Evolutionary conservation across 768 basidiomycete genomes (phyloP), one percentile per base, ranked within the genome.

Genomic region (Tylopilus sp.): DNA sequence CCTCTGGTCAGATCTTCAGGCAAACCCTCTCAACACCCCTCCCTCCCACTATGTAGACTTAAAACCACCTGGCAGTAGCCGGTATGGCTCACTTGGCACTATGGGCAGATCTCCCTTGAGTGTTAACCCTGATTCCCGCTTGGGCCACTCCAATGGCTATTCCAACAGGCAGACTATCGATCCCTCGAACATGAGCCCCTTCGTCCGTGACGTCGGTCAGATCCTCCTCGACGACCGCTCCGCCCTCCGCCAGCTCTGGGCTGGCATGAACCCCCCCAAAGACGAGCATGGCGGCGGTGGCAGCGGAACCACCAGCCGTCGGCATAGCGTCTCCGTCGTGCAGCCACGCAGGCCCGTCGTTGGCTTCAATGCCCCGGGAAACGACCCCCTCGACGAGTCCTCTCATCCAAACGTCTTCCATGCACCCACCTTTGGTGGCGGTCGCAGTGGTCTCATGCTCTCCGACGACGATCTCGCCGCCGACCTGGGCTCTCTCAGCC

Each of bases 251-350:
- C 86, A 89, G 56, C 74, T 90, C 4, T 91, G 88, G 88, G 76
- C 83, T 0, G 81, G 84, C n/a, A 79, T 79, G 75, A 73, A 82
- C 51, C 80, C 78, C 0, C 82, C 79, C 4, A 75, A 79, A 31
- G 83, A 84, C 53, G 82, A 86, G 65, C 80, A 79, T 43, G 82
- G 80, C 6, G 75, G 76, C 4, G 78, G 73, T 7, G 85, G 83
- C 0, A 91, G 89, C 58, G 91, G 89, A 3, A 86, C 88, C 5
- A 90, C 91, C 7, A 91, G 88, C 57, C 73, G 91, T 33, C 74
- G 91, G 18, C 90, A 92, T 57, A 90, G 87, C 52, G 89, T 92
- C 58, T 87, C 85, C 54, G 81, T 91, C 59, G 87, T 91, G 12
- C 90, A 88, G 63, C 86, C 88, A 0, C 75, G 85, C 5, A 70